Evolutionary conservation across 1,284 basidiomycete species (phyloP).

Genomic region (Sporisorium reilianum): DNA sequence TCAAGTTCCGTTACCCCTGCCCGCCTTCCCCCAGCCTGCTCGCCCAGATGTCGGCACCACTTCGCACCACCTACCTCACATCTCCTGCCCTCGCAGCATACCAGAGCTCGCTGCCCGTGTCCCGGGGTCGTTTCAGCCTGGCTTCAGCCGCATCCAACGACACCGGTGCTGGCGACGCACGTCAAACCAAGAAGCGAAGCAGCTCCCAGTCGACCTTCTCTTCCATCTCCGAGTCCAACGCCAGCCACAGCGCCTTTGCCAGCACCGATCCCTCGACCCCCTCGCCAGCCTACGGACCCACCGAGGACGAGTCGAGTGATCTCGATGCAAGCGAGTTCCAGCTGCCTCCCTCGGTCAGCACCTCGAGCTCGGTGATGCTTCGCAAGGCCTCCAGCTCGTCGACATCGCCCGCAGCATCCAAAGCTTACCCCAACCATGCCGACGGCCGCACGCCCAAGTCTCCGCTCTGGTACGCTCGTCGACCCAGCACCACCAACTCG

Average conservation of each 20-base stretch:
- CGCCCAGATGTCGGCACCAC: constrained; percentile 54
- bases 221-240: constrained; percentile 59
- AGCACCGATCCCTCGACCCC: constrained; percentile 56
- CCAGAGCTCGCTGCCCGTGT: constrained; percentile 51
- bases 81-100: constrained; percentile 59
- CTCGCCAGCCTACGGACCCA: constrained; percentile 48
- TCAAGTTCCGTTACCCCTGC: constrained; percentile 61
- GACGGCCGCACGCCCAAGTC: constrained; percentile 47
- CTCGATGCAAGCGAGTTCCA: constrained; percentile 54
- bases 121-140: constrained; percentile 36
- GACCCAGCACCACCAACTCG: constrained; percentile 57
- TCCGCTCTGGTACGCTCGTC: constrained; percentile 56
- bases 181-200: constrained; percentile 49
- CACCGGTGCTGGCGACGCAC: constrained; percentile 9
- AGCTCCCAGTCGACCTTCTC: constrained; percentile 62
- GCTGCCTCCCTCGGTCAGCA: constrained; percentile 58
- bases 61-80: constrained; percentile 48
- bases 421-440: constrained; percentile 31
- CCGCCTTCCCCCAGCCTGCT: constrained; percentile 59
- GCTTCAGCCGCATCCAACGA: constrained; percentile 27
- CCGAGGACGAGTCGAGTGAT: constrained; percentile 56
- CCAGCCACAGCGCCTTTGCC: constrained; percentile 46
- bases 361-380: constrained; percentile 52
- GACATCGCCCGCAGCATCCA: constrained; percentile 18
- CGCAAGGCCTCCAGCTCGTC: constrained; percentile 42